Evolutionary conservation across 192 early-diverging fungal species (phyloP), one percentile per base, ranked within the genome.

Genomic region (Diversispora epigaea): DNA sequence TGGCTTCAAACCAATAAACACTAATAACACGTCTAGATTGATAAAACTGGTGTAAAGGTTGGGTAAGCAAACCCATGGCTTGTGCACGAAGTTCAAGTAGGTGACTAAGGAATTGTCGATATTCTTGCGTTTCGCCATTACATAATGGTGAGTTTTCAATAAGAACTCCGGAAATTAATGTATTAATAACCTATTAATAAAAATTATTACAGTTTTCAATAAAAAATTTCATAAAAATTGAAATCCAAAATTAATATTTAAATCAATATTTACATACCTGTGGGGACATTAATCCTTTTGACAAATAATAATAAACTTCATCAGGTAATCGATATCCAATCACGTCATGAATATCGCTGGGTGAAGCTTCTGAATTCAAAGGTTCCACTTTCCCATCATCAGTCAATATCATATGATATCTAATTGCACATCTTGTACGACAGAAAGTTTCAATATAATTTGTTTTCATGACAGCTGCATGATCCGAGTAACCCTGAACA

Each of bases 91-190:
- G 81, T 25, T 84, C 78, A 73, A 90, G 78, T 65, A 91, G 78
- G 44, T 87, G 84, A 3, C 82, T 82, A 56, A 92, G 80, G 47
- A 93, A 86, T 12, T 80, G 81, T 71, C 79, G 87, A 80, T 93
- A 93, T 81, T 94, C 92, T 49, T 65, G 68, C 0, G 91, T 88
- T 81, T 94, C 93, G n/a, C 93, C 93, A 77, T 92, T 93, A 81
- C 91, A 90, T 4, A 91, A 73, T 8, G 93, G 93, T 54, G 92
- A 78, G 25, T 83, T 89, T 78, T 93, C 93, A 17, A 86, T 85
- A 73, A 89, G 83, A 21, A 86, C 77, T 6, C 91, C 90, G 2
- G 85, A 88, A 8, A 88, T 86, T 4, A 94, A 78, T 45, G 85
- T 87, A 71, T 89, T 91, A 77, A 92, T 78, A n/a, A 80, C 81